These are phyloP conservation scores for Cordyceps tenuipes DNA, from an alignment of 2,329 filamentous ascomycete species.

Conservation along the genomic window DNA sequence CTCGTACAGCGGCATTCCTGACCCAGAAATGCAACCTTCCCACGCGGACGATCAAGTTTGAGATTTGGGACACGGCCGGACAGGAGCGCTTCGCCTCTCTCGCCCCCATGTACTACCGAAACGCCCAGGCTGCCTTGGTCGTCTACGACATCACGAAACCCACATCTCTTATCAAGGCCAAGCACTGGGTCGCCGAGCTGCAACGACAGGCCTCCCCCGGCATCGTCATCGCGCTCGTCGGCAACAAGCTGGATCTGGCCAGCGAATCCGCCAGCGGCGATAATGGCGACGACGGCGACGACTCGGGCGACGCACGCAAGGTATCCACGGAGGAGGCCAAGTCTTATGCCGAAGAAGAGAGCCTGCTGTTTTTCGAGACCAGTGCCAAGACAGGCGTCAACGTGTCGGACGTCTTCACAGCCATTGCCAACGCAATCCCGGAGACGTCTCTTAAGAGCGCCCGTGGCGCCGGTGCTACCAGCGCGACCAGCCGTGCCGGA, in stretches of 20 bases:
- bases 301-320: constrained; percentile 70
- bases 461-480: constrained; percentile 60
- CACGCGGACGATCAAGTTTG: constrained; percentile 83
- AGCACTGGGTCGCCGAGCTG: constrained; percentile 97
- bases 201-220: constrained; percentile 93
- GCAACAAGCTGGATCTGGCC: constrained; percentile 91
- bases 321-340: constrained; percentile 86
- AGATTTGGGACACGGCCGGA: constrained; percentile 97
- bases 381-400: constrained; percentile 94
- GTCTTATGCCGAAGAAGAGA: constrained; percentile 89
- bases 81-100: constrained; percentile 96
- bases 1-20: constrained; percentile 72
- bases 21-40: constrained; percentile 98
- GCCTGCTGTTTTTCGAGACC: constrained; percentile 92
- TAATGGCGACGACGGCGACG: constrained; percentile 49
- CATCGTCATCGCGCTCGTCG: constrained; percentile 93
- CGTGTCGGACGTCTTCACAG: constrained; percentile 92
- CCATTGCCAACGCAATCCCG: constrained; percentile 95
- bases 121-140: constrained; percentile 92
- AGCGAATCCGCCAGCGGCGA: constrained; percentile 46
- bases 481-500: constrained; percentile 47
- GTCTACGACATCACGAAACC: constrained; percentile 98
- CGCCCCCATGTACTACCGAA: constrained; percentile 99
- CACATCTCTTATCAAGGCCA: constrained; percentile 89
- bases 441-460: constrained; percentile 92